Base-by-base conservation (phyloP, 768 basidiomycete genomes). In the Naganishia randhawae region DNA sequence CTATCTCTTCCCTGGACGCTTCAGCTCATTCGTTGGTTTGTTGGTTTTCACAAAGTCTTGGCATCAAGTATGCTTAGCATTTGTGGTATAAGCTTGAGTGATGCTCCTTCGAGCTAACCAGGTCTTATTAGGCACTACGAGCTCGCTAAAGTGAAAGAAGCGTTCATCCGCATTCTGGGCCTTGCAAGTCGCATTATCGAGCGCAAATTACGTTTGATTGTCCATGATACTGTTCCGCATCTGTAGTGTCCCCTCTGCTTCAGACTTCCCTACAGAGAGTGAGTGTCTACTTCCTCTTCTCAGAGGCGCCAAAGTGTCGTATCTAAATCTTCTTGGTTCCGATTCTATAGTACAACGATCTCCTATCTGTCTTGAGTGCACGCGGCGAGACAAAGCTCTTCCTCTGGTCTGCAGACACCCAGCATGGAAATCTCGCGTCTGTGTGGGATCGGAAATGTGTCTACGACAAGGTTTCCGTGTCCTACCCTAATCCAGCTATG, bases 141-240 rank as follows among this genome's bases (percentile, higher is more conserved):
- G 32, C 63, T 66, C 14, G 27, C 29, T 10, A 19, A 11, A 11
- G 72, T 78, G 61, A 78, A 78, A 69, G 52, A 70, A 4, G 79
- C 79, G 5, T 74, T 80, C 66, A 74, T 77, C 76, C 73, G 70
- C 61, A 80, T 80, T 48, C 71, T 80, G 0, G 79, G 77, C 29
- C 62, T 77, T 10, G 50, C 27, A 51, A 4, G 50, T 42, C n/a
- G n/a, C n/a, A n/a, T n/a, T n/a, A n/a, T n/a, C n/a, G n/a, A n/a
- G n/a, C n/a, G n/a, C n/a, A n/a, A n/a, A n/a, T n/a, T n/a, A n/a
- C n/a, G n/a, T n/a, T n/a, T n/a, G n/a, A n/a, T n/a, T n/a, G n/a
- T n/a, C n/a, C n/a, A n/a, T n/a, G n/a, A n/a, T n/a, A n/a, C n/a
- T n/a, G n/a, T n/a, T n/a, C n/a, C n/a, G n/a, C n/a, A n/a, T 11